Conservation (phyloP, 2,329 filamentous ascomycete genomes). For the Simplicillium aogashimaense region DNA sequence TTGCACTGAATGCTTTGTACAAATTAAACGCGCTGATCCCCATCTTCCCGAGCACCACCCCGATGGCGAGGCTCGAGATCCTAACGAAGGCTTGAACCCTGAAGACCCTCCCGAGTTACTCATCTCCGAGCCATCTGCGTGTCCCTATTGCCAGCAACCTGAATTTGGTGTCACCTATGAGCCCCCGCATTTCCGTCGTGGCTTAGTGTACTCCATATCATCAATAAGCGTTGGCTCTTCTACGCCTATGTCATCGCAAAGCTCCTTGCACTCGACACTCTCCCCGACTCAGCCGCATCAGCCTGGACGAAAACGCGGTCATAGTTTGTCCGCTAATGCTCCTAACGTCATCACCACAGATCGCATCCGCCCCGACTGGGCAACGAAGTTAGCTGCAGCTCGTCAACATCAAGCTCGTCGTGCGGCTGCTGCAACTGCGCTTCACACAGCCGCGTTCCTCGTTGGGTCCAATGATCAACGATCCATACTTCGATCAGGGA, state of each 20-base stretch:
- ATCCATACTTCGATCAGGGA: slow-evolving; percentile 32
- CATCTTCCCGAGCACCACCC: slow-evolving; percentile 73
- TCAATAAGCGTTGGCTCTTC: slow-evolving; percentile 28
- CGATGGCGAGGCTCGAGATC: slow-evolving; percentile 28
- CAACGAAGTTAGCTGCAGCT: slow-evolving; percentile 76
- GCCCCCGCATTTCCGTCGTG: slow-evolving; percentile 77
- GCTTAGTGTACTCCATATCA: slow-evolving; percentile 56
- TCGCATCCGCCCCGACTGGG: slow-evolving; percentile 87
- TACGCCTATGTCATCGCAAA: slow-evolving; percentile 78
- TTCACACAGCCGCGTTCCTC: slow-evolving; percentile 91
- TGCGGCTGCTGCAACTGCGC: slow-evolving; percentile 83
- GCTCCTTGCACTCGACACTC: slow-evolving; percentile 58
- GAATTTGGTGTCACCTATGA: slow-evolving; percentile 97
- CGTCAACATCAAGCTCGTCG: slow-evolving; percentile 76
- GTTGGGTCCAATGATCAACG: slow-evolving; percentile 56
- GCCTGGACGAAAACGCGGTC: slow-evolving; percentile 34
- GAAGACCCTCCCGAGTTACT: slow-evolving; percentile 54
- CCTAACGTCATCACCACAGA: slow-evolving; percentile 88
- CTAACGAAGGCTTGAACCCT: slow-evolving; percentile 25
- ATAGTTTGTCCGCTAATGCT: slow-evolving; percentile 68
- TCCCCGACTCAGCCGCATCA: slow-evolving; percentile 28
- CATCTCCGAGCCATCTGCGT: slow-evolving; percentile 83
- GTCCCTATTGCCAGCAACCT: slow-evolving; percentile 88
- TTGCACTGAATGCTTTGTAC: slow-evolving; percentile 97
- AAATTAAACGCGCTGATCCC: slow-evolving; percentile 91